Base-by-base conservation (phyloP, 139 green algal species). In the Chara braunii region DNA sequence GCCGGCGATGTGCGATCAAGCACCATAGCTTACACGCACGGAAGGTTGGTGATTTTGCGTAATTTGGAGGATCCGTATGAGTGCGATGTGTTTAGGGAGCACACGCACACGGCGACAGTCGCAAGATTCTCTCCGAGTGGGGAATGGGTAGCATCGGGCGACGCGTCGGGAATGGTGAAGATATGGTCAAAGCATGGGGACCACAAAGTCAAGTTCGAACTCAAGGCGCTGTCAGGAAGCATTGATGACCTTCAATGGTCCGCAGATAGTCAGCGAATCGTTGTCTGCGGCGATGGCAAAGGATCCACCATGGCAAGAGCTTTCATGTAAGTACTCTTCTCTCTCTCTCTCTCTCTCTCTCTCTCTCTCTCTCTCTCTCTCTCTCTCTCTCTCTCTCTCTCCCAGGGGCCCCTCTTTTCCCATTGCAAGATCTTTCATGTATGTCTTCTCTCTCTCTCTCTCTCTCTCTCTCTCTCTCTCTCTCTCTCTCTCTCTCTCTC, bases 311-410 rank as follows among this genome's bases (percentile, higher is more conserved):
- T 75, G 36, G 71, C 68, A 18, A 60, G 59, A 9, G 50, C 45
- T 7, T 77, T 77, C 57, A 77, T 37, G 59, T 77, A 80, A 83
- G 53, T 81, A n/a, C n/a, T n/a, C n/a, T n/a, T n/a, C n/a, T n/a
- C n/a, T n/a, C n/a, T n/a, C n/a, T n/a, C n/a, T n/a, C n/a, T n/a
- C n/a, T n/a, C n/a, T n/a, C n/a, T n/a, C n/a, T n/a, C n/a, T n/a
- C n/a, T n/a, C n/a, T n/a, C n/a, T n/a, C n/a, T n/a, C n/a, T n/a
- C n/a, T n/a, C n/a, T n/a, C n/a, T n/a, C n/a, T n/a, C n/a, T n/a
- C n/a, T n/a, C n/a, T n/a, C n/a, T n/a, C n/a, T n/a, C n/a, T n/a
- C n/a, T n/a, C n/a, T n/a, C n/a, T n/a, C n/a, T n/a, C n/a, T n/a
- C n/a, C n/a, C n/a, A n/a, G n/a, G n/a, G n/a, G n/a, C n/a, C n/a